A percentile compares a stretch with the other conserved stretches of the same genome.
Conservation (phyloP, 1,139 yeast species). For the Yamadazyma atmosphaerica region DNA sequence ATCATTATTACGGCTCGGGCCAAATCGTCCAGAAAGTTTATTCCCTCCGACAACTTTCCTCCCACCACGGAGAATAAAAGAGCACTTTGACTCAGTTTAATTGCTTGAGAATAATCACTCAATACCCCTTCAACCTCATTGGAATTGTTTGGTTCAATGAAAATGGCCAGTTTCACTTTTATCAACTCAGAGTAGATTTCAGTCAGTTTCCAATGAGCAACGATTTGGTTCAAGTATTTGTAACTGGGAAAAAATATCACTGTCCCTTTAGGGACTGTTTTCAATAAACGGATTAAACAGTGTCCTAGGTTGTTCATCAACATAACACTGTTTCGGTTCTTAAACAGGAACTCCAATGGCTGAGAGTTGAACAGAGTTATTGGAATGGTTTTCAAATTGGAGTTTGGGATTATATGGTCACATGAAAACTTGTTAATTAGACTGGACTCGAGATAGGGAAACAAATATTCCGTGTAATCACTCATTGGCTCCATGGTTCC, state of each 20-base stretch:
- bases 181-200: conserved; percentile 34
- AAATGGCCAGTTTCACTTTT: conserved; percentile 40
- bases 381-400: conserved; percentile 63
- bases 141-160: conserved; percentile 55
- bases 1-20: conserved; percentile 88
- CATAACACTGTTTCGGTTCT: conserved; percentile 48
- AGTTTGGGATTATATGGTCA: conserved; percentile 80
- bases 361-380: conserved; percentile 27
- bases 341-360: conserved; percentile 68
- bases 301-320: conserved; percentile 58
- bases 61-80: conserved; percentile 85
- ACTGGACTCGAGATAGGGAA: conserved; percentile 52
- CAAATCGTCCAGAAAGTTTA: conserved; percentile 80
- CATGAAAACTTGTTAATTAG: conserved; percentile 63
- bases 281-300: conserved; percentile 42
- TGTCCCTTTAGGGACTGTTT: conserved; percentile 67
- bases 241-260: conserved; percentile 89
- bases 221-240: conserved; percentile 56
- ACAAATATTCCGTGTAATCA: conserved; percentile 65
- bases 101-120: conserved; percentile 44
- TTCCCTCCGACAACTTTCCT: conserved; percentile 93
- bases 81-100: conserved; percentile 50
- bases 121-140: conserved; percentile 47
- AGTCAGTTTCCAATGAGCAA: conserved; percentile 50
- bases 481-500: conserved; percentile 94